Base-by-base conservation (phyloP, 805 yeast species). In the Lipomyces sp. region DNA sequence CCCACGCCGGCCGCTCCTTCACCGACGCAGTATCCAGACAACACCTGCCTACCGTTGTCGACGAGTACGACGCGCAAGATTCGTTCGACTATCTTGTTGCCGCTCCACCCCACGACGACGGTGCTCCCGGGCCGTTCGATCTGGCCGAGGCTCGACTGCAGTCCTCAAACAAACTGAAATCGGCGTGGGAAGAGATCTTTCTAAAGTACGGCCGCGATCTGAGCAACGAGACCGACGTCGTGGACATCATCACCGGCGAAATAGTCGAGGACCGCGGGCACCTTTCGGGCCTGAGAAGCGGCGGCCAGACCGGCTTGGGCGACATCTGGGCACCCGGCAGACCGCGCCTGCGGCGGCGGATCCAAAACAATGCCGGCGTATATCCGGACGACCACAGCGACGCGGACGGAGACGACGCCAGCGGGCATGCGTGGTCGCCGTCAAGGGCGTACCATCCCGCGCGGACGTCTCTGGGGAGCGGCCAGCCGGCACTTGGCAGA, bases 211-310 rank as follows among this genome's bases (percentile, higher is more conserved):
- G 57, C 13, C 59, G 56, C 33, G 69, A 63, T 21, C 56, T 62
- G 31, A 60, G 57, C 13, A 59, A 65, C 16, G 70, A 68, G 40
- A 72, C 73, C 13, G 76, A 72, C 52, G 58, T 71, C 4, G 63
- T 73, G 13, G 89, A 86, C 63, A 61, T 86, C 21, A 62, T 64
- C 8, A 80, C 88, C 0, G 90, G 91, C 0, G 72, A 76, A 49
- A 76, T 86, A 1, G 65, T 81, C 1, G 76, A 71, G 29, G 89
- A 86, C 60, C 75, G 78, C 45, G 95, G 95, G 1, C 95, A 86
- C 65, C 59, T 86, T 21, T 26, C 33, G 6, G 45, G 48, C 4
- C 16, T 54, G 31, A 32, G 24, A 3, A 29, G 7, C 3, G 22
- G 13, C 5, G 33, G 36, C 23, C 5, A 23, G 22, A 18, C 26